phyloP scores from a whole-genome alignment of 306 rosid genomes.

The Pyrus pyrifolia region DNA sequence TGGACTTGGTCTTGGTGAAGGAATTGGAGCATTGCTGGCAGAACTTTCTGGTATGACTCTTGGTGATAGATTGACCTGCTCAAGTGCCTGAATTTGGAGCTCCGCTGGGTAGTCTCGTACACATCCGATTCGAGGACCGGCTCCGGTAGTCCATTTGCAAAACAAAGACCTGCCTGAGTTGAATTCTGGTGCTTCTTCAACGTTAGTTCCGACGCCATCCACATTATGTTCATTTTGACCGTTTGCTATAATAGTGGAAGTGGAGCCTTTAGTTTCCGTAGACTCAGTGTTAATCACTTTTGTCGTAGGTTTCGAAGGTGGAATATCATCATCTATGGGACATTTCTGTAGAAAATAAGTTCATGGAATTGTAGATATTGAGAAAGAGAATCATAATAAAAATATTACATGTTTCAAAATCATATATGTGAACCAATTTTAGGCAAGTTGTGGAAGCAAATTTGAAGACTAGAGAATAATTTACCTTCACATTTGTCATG shows the following conservation, averaged over 20 bases:
- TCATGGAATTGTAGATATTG: not conserved
- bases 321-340: constrained; percentile 67
- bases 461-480: not conserved
- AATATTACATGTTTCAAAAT: not conserved
- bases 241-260: constrained; percentile 13
- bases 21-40: constrained; percentile 37
- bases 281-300: constrained; percentile 8
- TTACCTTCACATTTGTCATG: constrained; percentile 73
- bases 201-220: not conserved
- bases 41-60: constrained; percentile 25
- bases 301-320: constrained; percentile 15
- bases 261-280: not conserved
- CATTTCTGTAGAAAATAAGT: constrained; percentile 31
- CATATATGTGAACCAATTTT: not conserved
- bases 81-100: constrained; percentile 66
- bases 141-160: constrained; percentile 56
- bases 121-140: constrained; percentile 54
- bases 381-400: not conserved
- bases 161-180: constrained; percentile 28
- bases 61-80: constrained; percentile 63
- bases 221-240: constrained; percentile 8
- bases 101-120: constrained; percentile 60
- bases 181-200: constrained; percentile 5
- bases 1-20: constrained; percentile 74
- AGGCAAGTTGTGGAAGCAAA: not conserved